A percentile compares a stretch with the other conserved stretches of the same genome.
These are phyloP conservation scores for Vigna nakashimae DNA, from an alignment of 306 rosid genomes.

Conservation along the genomic window DNA sequence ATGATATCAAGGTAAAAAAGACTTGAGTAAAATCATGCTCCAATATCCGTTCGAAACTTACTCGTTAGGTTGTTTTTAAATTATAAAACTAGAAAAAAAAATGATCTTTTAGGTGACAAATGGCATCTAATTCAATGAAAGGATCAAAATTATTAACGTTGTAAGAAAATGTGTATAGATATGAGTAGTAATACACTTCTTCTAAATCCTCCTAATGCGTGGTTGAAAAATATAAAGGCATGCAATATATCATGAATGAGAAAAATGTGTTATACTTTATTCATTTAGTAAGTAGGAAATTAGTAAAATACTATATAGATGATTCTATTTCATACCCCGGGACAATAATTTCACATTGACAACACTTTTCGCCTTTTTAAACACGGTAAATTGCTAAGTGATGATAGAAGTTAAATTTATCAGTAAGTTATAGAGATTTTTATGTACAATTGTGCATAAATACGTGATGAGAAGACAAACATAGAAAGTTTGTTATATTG, in stretches of 20 bases:
- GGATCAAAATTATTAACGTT: background rate
- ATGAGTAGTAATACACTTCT: background rate
- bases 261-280: background rate
- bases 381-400: background rate
- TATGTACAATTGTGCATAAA: background rate
- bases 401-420: background rate
- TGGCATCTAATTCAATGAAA: slow-evolving; percentile 24
- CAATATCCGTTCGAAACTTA: background rate
- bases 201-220: background rate
- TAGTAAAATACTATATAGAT: background rate
- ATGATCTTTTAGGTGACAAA: background rate
- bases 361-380: background rate
- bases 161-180: slow-evolving; percentile 6
- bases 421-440: background rate
- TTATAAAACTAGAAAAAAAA: slow-evolving; percentile 12
- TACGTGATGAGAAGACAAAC: background rate
- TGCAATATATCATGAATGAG: background rate
- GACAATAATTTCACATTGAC: slow-evolving; percentile 1
- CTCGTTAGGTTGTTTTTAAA: slow-evolving; percentile 14
- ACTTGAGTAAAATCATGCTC: slow-evolving; percentile 10
- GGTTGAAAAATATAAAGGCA: background rate
- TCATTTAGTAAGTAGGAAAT: background rate
- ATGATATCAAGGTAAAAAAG: background rate
- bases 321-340: background rate
- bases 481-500: background rate